Evolutionary conservation across 176 grass and related monocot species (phyloP).

Genomic region (Cocos nucifera): DNA sequence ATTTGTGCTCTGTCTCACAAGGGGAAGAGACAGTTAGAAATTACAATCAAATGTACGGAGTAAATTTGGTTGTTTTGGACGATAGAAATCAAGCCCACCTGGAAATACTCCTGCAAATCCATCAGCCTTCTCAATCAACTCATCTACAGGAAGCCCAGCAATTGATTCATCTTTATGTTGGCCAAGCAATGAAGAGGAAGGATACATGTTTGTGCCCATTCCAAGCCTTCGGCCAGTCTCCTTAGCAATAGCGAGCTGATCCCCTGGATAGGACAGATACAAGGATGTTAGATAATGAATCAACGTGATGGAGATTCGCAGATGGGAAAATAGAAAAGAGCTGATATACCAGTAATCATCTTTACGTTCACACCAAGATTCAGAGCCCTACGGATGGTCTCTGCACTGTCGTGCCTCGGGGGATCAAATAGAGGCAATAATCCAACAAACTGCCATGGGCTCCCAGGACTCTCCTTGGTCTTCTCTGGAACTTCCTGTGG

Average conservation of each 20-base stretch:
- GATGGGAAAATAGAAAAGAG: background rate
- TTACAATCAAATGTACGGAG: background rate
- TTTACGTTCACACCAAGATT: conserved; percentile 91
- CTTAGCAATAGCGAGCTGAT: conserved; percentile 95
- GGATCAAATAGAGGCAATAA: conserved; percentile 86
- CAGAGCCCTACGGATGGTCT: conserved; percentile 79
- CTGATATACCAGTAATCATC: conserved; percentile 83
- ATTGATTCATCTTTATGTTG: conserved; percentile 59
- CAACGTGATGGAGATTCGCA: background rate
- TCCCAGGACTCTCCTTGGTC: conserved; percentile 53
- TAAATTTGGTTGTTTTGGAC: background rate
- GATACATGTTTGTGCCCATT: conserved; percentile 99
- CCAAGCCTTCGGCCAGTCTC: conserved; percentile 90
- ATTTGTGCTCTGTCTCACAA: conserved; percentile 69
- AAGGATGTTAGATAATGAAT: no score
- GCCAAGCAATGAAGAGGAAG: conserved; percentile 72
- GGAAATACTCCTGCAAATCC: conserved; percentile 96
- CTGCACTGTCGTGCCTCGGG: conserved; percentile 82
- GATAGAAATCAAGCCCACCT: conserved; percentile 15
- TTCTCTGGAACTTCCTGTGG: conserved; percentile 65
- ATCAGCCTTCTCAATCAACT: conserved; percentile 90
- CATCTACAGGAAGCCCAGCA: conserved; percentile 49
- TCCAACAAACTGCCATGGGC: conserved; percentile 70
- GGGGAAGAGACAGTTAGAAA: background rate
- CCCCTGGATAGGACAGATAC: conserved; percentile 29